Evolutionary conservation across 2,329 filamentous ascomycete species (phyloP), one percentile per base, ranked within the genome.

Genomic region (Daldinia sp.): DNA sequence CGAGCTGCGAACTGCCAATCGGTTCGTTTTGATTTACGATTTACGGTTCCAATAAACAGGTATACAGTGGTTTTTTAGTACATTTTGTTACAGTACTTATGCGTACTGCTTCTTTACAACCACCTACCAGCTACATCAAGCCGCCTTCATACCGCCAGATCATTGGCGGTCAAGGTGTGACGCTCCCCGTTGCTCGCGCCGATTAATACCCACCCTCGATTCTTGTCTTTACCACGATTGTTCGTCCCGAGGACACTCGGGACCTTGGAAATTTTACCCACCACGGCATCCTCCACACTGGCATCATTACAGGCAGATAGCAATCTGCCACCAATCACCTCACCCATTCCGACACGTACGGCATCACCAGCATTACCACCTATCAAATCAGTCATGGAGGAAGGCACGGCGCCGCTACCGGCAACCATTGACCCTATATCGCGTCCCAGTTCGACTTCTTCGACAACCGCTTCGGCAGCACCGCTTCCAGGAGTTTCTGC

Each of bases 391-490:
- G 76, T 78, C 73, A 86, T 86, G 83, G 85, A 86, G 74, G 84
- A 86, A 71, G 80, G 79, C 35, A 81, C 82, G 60, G 72, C 80
- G 54, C 75, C 83, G 50, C 76, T 81, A 44, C 75, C 80, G 41
- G 78, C 81, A 39, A 77, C 78, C 9, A 75, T 82, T 46, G 86
- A 88, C 69, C 79, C 83, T 18, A 82, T 85, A 65, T 85, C 86
- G 33, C 81, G 83, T 71, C 84, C 84, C 23, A 83, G 81, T 72
- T 85, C 85, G 35, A 82, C 83, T 3, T 85, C 86, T 2, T 85
- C 86, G 3, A 83, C 84, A 1, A 79, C 82, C 20, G 80, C 79
- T 18, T 83, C 73, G 28, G 75, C 82, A 63, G 79, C 81, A 15
- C 84, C 87, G 46, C 76, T 87, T 42, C 81, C 85, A 7, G 81